These are phyloP conservation scores for Geotrichum restrictum DNA, from an alignment of 1,139 yeast species.

Conservation along the genomic window DNA sequence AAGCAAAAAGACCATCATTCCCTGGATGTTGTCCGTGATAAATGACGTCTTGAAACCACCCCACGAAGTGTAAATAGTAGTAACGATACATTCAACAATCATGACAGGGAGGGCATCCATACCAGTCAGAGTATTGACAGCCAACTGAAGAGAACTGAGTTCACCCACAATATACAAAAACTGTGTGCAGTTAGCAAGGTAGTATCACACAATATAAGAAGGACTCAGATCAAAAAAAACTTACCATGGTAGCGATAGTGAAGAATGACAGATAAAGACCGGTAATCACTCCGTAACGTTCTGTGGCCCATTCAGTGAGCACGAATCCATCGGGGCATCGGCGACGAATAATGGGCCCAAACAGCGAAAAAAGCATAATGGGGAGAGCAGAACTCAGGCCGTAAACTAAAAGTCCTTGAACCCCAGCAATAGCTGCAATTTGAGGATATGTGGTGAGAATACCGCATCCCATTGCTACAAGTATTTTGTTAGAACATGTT, in stretches of 20 bases:
- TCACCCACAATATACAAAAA: slow-evolving; percentile 87
- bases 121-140: slow-evolving; percentile 74
- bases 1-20: slow-evolving; percentile 63
- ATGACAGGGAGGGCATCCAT: slow-evolving; percentile 75
- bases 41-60: slow-evolving; percentile 92
- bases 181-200: slow-evolving; percentile 64
- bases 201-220: no score
- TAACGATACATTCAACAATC: slow-evolving; percentile 81
- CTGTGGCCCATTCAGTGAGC: slow-evolving; percentile 90
- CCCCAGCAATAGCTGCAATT: slow-evolving; percentile 79
- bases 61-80: slow-evolving; percentile 77
- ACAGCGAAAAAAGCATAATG: slow-evolving; percentile 69
- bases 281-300: slow-evolving; percentile 68
- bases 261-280: slow-evolving; percentile 74
- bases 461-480: slow-evolving; percentile 83
- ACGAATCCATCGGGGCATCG: slow-evolving; percentile 89
- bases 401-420: slow-evolving; percentile 83
- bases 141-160: slow-evolving; percentile 71
- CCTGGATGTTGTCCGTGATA: slow-evolving; percentile 84
- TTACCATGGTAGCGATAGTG: slow-evolving; percentile 68
- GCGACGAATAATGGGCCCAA: slow-evolving; percentile 76
- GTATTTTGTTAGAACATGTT: background rate
- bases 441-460: slow-evolving; percentile 79
- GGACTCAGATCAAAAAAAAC: no score
- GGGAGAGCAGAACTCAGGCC: slow-evolving; percentile 81